Percentiles rank a stretch among this genome's conserved stretches.
Conservation (phyloP, 192 early-diverging fungal genomes). For the Coemansia sp. region DNA sequence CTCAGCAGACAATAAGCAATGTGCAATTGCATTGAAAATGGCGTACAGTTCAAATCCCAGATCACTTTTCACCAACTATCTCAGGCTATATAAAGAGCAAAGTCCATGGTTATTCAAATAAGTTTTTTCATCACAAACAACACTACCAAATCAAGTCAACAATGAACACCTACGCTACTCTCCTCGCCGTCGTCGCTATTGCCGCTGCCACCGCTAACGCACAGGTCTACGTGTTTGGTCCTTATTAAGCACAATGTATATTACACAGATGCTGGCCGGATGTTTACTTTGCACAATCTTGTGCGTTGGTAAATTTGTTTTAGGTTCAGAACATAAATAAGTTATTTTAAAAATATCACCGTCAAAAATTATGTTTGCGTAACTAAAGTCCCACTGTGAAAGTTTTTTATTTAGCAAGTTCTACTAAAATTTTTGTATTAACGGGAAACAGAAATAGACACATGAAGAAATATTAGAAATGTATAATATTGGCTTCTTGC, state of each 20-base stretch:
- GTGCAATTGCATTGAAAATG: not conserved
- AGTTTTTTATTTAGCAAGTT: no score
- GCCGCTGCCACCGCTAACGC: slow-evolving; percentile 25
- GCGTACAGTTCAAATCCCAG: not conserved
- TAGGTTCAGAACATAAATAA: no score
- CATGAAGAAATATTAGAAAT: no score
- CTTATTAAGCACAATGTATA: not conserved
- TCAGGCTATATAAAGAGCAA: not conserved
- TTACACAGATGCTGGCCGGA: not conserved
- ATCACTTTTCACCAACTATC: not conserved
- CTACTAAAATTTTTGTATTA: no score
- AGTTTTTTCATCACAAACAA: not conserved
- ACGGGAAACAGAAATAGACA: no score
- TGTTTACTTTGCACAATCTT: not conserved
- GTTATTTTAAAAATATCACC: no score
- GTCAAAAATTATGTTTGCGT: no score
- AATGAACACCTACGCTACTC: not conserved
- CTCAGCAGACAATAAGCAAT: not conserved
- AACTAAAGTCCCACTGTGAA: no score
- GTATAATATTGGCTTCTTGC: no score
- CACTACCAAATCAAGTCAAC: not conserved
- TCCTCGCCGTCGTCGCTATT: slow-evolving; percentile 19
- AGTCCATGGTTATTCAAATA: not conserved
- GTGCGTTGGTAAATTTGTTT: not conserved
- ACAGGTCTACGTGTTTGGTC: slow-evolving; percentile 9